These are phyloP conservation scores for Laburnicola sp. DNA, from an alignment of 2,329 filamentous ascomycete genomes.

Conservation along the genomic window DNA sequence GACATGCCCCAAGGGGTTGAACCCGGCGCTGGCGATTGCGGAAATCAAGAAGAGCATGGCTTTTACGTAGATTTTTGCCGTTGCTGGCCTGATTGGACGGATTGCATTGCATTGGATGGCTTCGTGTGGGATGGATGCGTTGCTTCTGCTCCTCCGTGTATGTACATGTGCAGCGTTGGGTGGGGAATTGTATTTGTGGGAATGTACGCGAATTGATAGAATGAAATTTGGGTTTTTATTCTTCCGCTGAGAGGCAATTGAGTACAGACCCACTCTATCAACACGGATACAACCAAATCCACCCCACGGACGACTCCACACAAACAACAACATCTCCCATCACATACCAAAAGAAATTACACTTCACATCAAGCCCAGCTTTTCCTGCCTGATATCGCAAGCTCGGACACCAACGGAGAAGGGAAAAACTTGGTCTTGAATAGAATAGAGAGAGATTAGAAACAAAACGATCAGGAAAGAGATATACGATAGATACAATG, in stretches of 20 bases:
- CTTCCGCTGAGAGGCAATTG: neutral
- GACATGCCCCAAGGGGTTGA: conserved; percentile 97
- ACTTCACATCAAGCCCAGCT: no score
- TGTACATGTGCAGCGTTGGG: conserved; percentile 18
- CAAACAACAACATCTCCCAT: no score
- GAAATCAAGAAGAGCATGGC: conserved; percentile 99
- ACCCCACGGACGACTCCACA: no score
- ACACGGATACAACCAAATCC: no score
- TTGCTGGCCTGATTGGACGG: neutral
- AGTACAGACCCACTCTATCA: no score
- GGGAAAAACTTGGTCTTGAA: no score
- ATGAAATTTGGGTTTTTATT: conserved; percentile 8
- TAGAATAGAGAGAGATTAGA: no score
- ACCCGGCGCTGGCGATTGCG: conserved; percentile 91
- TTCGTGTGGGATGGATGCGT: neutral
- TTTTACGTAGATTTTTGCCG: conserved; percentile 47
- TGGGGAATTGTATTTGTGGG: conserved; percentile 23
- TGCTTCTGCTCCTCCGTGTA: conserved; percentile 15
- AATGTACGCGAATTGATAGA: conserved; percentile 25
- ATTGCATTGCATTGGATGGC: neutral
- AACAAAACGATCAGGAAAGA: no score
- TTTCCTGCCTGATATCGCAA: no score
- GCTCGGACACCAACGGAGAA: no score
- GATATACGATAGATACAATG: no score
- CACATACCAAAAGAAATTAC: no score